A percentile compares a stretch with the other conserved stretches of the same genome.
Evolutionary conservation across 169 alveolate genomes (phyloP).

Genomic region (Plasmodium relictum): DNA sequence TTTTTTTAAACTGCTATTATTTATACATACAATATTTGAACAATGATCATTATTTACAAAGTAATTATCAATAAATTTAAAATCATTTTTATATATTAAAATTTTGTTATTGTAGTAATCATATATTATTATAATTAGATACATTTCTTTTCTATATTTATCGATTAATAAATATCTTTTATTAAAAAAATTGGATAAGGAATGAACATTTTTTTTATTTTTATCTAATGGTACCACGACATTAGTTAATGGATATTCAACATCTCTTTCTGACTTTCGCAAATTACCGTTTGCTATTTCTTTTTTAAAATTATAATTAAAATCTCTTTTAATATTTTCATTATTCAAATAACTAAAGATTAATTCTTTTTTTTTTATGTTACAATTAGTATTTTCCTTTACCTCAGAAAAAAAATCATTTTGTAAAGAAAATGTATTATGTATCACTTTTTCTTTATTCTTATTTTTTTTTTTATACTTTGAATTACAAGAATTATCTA

Average conservation of each 20-base stretch:
- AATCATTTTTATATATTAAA: slow-evolving; percentile 12
- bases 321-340: slow-evolving; percentile 1
- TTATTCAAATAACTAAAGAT: slow-evolving; percentile 3
- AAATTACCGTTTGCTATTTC: not conserved
- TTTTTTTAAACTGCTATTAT: not conserved
- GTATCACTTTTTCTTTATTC: not conserved
- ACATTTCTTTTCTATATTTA: slow-evolving; percentile 3
- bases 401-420: not conserved
- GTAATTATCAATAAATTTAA: not conserved
- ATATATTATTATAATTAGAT: slow-evolving; percentile 15
- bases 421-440: no score
- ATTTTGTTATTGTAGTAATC: slow-evolving; percentile 2
- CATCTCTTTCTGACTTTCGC: not conserved
- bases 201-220: not conserved
- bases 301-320: not conserved
- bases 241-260: not conserved
- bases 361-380: not conserved
- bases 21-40: not conserved
- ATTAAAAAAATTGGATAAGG: slow-evolving; percentile 1
- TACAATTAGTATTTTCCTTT: not conserved
- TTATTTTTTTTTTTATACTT: not conserved
- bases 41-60: no score
- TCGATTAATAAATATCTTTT: slow-evolving; percentile 41
- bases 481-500: not conserved
- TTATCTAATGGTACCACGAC: slow-evolving; percentile 15